Evolutionary conservation across 2,329 filamentous ascomycete species (phyloP).

Genomic region (Knufia fluminis): DNA sequence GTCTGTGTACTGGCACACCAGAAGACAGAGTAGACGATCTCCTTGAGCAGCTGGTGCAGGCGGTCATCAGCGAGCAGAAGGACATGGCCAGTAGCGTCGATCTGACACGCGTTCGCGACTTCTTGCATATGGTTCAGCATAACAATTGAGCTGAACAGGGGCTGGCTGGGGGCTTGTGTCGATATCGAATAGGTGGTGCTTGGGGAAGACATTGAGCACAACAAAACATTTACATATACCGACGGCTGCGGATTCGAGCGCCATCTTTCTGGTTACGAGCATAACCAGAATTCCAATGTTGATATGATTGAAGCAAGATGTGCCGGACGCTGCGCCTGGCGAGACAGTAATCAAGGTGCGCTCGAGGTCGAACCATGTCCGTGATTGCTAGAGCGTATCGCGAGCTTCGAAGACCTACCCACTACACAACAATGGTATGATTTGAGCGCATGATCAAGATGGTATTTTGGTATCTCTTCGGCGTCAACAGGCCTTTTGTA

Average conservation of each 20-base stretch:
- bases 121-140: constrained; percentile 64
- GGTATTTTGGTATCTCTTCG: not conserved
- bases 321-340: not conserved
- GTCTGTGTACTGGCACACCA: constrained; percentile 70
- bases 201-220: not conserved
- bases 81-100: constrained; percentile 58
- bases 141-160: not conserved
- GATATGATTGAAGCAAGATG: not conserved
- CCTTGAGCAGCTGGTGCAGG: constrained; percentile 69
- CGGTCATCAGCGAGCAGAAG: constrained; percentile 53
- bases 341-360: not conserved
- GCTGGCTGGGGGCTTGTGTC: not conserved
- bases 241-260: no score
- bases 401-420: not conserved
- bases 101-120: constrained; percentile 65
- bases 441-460: not conserved
- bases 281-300: not conserved
- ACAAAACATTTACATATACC: not conserved
- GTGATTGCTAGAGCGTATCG: not conserved
- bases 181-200: not conserved
- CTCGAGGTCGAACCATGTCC: not conserved
- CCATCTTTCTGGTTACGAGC: no score
- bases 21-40: constrained; percentile 72
- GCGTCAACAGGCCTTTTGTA: not conserved
- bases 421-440: not conserved